phyloP scores from a whole-genome alignment of 2,329 filamentous ascomycete genomes.

The Venturia carpophila region DNA sequence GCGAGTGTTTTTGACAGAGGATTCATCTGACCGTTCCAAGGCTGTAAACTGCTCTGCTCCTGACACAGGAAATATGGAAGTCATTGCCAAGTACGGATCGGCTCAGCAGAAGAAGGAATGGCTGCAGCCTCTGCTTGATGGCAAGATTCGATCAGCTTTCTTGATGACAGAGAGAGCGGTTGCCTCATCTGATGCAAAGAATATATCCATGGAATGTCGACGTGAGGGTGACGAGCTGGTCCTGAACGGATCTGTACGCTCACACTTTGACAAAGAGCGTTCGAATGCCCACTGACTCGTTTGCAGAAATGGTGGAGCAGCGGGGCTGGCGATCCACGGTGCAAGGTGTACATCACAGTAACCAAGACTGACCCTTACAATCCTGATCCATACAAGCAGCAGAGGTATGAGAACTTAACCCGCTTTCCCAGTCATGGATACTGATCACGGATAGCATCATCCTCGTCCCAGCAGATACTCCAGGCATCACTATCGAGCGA shows the following conservation, averaged over 20 bases:
- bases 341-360: slow-evolving; percentile 92
- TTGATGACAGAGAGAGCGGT: slow-evolving; percentile 90
- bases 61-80: slow-evolving; percentile 94
- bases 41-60: slow-evolving; percentile 74
- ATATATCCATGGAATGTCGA: slow-evolving; percentile 76
- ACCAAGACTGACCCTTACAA: slow-evolving; percentile 78
- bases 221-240: slow-evolving; percentile 83
- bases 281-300: neutral
- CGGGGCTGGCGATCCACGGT: slow-evolving; percentile 85
- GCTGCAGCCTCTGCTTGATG: slow-evolving; percentile 72
- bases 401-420: slow-evolving; percentile 32
- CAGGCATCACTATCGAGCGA: slow-evolving; percentile 84
- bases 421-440: neutral
- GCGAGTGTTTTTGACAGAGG: too few species aligned
- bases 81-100: slow-evolving; percentile 82
- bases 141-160: slow-evolving; percentile 81
- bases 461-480: slow-evolving; percentile 75
- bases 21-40: neutral
- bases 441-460: slow-evolving; percentile 57
- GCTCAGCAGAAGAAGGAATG: slow-evolving; percentile 77
- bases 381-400: slow-evolving; percentile 73
- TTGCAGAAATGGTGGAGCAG: slow-evolving; percentile 98
- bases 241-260: slow-evolving; percentile 69
- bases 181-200: slow-evolving; percentile 87
- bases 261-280: neutral